Conservation (phyloP, 2,329 filamentous ascomycete species). For the Arthrobotrys sphaeroides region DNA sequence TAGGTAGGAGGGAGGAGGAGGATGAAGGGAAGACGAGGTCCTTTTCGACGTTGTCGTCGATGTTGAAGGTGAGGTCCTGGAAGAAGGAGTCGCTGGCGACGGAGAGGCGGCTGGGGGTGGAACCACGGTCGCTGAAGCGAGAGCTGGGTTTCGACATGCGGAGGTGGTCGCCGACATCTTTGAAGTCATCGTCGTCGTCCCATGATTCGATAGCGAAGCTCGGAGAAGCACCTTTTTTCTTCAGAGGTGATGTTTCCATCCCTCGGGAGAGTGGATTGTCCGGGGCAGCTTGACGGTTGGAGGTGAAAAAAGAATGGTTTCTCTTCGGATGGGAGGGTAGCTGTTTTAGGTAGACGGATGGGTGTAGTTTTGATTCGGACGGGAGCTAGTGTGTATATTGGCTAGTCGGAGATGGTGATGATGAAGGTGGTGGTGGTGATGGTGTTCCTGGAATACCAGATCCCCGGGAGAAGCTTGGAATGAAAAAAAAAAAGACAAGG, state of each 20-base stretch:
- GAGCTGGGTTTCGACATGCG: constrained; percentile 62
- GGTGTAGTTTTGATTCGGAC: no score
- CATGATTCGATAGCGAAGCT: constrained; percentile 73
- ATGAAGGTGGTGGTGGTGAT: background rate
- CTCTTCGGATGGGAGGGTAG: no score
- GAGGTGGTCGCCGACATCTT: constrained; percentile 72
- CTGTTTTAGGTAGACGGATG: no score
- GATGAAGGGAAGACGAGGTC: constrained; percentile 77
- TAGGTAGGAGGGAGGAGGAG: constrained; percentile 65
- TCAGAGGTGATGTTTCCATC: constrained; percentile 54
- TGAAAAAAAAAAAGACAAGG: background rate
- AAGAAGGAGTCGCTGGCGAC: constrained; percentile 66
- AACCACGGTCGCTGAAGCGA: constrained; percentile 72
- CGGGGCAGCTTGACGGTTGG: constrained; percentile 46
- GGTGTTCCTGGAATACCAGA: background rate
- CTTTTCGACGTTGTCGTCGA: constrained; percentile 80
- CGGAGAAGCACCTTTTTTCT: constrained; percentile 50
- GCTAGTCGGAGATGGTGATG: background rate
- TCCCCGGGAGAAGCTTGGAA: background rate
- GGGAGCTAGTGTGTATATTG: no score
- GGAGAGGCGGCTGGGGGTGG: constrained; percentile 81
- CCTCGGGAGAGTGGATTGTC: constrained; percentile 42
- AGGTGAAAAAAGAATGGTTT: no score
- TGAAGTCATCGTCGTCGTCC: constrained; percentile 77
- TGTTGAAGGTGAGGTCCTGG: constrained; percentile 82